Percentiles rank a stretch among this genome's conserved stretches.
These are phyloP conservation scores for Gamarada debralockiae DNA, from an alignment of 495 filamentous ascomycete genomes.

Conservation along the genomic window DNA sequence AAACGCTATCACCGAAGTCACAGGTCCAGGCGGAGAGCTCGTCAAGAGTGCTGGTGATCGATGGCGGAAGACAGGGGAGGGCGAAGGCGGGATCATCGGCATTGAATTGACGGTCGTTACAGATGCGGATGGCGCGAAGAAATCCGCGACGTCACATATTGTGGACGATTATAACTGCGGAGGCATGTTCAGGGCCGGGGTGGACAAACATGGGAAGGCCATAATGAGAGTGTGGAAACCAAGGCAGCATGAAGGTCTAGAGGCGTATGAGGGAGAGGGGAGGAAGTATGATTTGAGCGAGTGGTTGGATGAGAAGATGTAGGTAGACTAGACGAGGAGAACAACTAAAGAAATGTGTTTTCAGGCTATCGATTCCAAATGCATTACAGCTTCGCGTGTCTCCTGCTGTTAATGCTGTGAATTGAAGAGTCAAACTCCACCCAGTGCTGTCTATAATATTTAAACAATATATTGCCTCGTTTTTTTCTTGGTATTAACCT, in stretches of 20 bases:
- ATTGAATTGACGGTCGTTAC: conserved; percentile 59
- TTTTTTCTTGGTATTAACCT: no score
- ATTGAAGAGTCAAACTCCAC: no score
- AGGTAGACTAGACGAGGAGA: no score
- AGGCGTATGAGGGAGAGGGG: conserved; percentile 27
- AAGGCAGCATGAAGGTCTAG: conserved; percentile 25
- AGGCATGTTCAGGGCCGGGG: conserved; percentile 84
- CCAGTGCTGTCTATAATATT: no score
- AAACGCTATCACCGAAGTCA: conserved; percentile 54
- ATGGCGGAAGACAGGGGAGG: conserved; percentile 76
- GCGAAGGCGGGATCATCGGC: conserved; percentile 83
- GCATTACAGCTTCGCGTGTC: no score
- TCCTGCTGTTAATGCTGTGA: no score
- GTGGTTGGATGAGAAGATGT: conserved; percentile 22
- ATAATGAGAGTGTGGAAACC: conserved; percentile 58
- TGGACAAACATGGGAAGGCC: conserved; percentile 59
- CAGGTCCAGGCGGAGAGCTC: conserved; percentile 70
- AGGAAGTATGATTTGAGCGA: conserved; percentile 22
- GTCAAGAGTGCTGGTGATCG: conserved; percentile 69
- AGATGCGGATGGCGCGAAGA: conserved; percentile 30
- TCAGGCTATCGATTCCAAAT: no score
- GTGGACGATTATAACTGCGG: conserved; percentile 76
- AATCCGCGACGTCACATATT: conserved; percentile 23
- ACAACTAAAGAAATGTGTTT: no score
- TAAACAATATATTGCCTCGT: no score